Evolutionary conservation across 371 early-diverging fungal genomes (phyloP).

Genomic region (Zancudomyces culisetae): DNA sequence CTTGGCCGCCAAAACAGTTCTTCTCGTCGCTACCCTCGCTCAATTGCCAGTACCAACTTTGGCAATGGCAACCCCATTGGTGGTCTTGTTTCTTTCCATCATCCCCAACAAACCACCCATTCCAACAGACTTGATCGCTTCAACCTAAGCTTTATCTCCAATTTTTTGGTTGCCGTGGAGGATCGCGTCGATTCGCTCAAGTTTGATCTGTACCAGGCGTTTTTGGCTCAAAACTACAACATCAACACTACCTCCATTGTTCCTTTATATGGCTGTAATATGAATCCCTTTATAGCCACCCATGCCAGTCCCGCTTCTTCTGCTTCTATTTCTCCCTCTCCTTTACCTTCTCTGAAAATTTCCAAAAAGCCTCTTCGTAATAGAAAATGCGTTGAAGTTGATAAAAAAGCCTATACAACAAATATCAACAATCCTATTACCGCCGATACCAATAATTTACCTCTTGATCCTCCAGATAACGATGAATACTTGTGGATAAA

Average conservation of each 20-base stretch:
- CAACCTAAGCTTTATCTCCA: conserved; percentile 36
- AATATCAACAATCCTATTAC: neutral
- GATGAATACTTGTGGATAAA: conserved; percentile 37
- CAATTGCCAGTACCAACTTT: no score
- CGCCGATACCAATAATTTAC: neutral
- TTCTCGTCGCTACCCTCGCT: no score
- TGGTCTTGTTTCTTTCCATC: no score
- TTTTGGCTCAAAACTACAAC: conserved; percentile 31
- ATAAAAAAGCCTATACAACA: neutral
- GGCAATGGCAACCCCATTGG: no score
- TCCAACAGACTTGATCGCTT: neutral
- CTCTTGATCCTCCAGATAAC: conserved; percentile 22
- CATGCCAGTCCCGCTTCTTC: conserved; percentile 54
- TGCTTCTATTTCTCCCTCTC: conserved; percentile 41
- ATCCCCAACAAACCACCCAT: neutral
- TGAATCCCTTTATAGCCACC: conserved; percentile 59
- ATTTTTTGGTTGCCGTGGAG: conserved; percentile 46
- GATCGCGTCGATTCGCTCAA: conserved; percentile 34
- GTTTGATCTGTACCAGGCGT: conserved; percentile 12
- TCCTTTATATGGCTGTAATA: conserved; percentile 45
- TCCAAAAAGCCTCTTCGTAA: conserved; percentile 5
- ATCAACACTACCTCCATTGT: conserved; percentile 35
- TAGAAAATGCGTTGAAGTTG: neutral
- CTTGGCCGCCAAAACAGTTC: no score
- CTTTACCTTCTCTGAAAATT: conserved; percentile 37